Evolutionary conservation across 441 rosid genomes (phyloP).

Genomic region (Rhodomyrtus psidioides): DNA sequence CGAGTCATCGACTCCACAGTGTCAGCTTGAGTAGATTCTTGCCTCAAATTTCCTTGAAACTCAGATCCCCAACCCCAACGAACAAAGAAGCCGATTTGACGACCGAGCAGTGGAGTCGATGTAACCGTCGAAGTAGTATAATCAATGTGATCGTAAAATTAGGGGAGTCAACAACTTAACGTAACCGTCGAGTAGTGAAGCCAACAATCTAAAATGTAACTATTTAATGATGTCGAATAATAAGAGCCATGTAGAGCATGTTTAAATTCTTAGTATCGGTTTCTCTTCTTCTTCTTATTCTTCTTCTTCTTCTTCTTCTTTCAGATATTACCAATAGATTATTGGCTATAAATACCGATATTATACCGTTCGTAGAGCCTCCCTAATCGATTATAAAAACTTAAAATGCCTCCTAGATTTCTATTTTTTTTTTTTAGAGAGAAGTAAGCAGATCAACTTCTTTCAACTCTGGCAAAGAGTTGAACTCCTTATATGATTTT

Average conservation of each 20-base stretch:
- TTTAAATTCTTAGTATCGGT: neutral
- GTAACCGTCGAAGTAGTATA: fast-evolving
- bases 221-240: neutral
- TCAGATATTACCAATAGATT: too few relatives aligned
- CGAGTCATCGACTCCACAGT: neutral
- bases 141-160: neutral
- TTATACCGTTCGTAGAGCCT: neutral
- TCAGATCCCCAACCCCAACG: neutral
- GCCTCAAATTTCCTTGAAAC: fast-evolving
- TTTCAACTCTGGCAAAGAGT: too few relatives aligned
- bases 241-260: fast-evolving
- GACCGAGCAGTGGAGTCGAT: fast-evolving
- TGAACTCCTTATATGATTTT: neutral
- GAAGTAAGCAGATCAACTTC: too few relatives aligned
- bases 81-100: fast-evolving
- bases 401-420: neutral
- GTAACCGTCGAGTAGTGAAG: fast-evolving
- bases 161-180: neutral
- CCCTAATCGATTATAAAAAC: neutral
- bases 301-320: too few relatives aligned
- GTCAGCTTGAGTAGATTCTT: neutral
- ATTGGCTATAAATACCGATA: fast-evolving
- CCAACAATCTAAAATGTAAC: fast-evolving
- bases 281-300: too few relatives aligned
- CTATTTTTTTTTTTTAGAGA: too few relatives aligned